A percentile compares a stretch with the other conserved stretches of the same genome.
These are phyloP conservation scores for Ophidiomyces ophidiicola DNA, from an alignment of 2,329 filamentous ascomycete genomes.

Conservation along the genomic window DNA sequence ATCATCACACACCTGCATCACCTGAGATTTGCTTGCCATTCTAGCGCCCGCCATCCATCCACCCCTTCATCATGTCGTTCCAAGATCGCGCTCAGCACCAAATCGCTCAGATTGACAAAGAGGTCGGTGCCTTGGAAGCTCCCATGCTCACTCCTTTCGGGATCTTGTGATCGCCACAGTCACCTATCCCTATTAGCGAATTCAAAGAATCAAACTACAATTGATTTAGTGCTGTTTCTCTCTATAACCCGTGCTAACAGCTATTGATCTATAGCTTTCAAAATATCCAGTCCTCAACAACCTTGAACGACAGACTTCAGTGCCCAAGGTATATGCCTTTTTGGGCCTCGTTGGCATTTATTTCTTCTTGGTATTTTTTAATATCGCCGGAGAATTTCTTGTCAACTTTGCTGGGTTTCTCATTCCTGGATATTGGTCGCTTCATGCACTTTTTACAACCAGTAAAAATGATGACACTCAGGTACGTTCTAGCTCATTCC, in stretches of 20 bases:
- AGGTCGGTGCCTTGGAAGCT: slow-evolving; percentile 37
- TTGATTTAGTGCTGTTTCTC: background rate
- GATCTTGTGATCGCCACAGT: background rate
- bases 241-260: background rate
- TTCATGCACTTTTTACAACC: slow-evolving; percentile 50
- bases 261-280: slow-evolving; percentile 41
- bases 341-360: slow-evolving; percentile 53
- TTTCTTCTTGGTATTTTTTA: slow-evolving; percentile 61
- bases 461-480: slow-evolving; percentile 54
- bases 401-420: slow-evolving; percentile 56
- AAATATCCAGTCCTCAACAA: slow-evolving; percentile 56
- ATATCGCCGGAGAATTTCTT: slow-evolving; percentile 56
- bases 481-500: slow-evolving; percentile 29
- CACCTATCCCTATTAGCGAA: background rate
- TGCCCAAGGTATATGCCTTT: slow-evolving; percentile 56
- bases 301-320: slow-evolving; percentile 55
- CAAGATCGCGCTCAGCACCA: slow-evolving; percentile 53
- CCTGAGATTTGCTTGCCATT: background rate
- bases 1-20: background rate
- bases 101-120: slow-evolving; percentile 56
- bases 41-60: background rate
- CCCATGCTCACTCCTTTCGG: background rate
- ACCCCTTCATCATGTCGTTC: slow-evolving; percentile 26
- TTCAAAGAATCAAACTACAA: background rate
- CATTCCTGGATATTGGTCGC: slow-evolving; percentile 54